A percentile compares a stretch with the other conserved stretches of the same genome.
phyloP scores from a whole-genome alignment of 1,284 basidiomycete species.

The Marasmius oreades region DNA sequence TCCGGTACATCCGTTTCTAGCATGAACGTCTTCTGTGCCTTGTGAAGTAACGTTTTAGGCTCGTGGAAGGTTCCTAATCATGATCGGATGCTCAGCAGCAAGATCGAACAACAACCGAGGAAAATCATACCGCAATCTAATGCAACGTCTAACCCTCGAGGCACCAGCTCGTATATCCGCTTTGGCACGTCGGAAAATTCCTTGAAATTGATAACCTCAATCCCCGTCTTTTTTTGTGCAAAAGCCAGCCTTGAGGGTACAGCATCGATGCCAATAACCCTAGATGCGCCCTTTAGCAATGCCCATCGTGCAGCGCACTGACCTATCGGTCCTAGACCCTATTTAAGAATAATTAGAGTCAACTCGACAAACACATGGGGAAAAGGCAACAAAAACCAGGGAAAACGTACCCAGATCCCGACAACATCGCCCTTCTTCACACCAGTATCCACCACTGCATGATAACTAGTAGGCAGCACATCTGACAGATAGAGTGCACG shows the following conservation, averaged over 20 bases:
- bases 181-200: slow-evolving; percentile 53
- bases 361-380: neutral
- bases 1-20: slow-evolving; percentile 77
- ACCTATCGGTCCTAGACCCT: slow-evolving; percentile 64
- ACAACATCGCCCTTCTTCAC: slow-evolving; percentile 66
- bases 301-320: slow-evolving; percentile 61
- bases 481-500: slow-evolving; percentile 66
- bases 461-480: slow-evolving; percentile 73
- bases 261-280: slow-evolving; percentile 71
- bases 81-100: neutral
- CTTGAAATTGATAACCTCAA: slow-evolving; percentile 67
- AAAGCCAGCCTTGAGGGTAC: slow-evolving; percentile 60
- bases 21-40: slow-evolving; percentile 66
- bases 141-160: slow-evolving; percentile 62
- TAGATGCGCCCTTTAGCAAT: slow-evolving; percentile 64
- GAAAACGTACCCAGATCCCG: slow-evolving; percentile 53
- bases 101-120: neutral
- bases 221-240: slow-evolving; percentile 49
- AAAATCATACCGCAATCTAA: slow-evolving; percentile 45
- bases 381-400: neutral
- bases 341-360: neutral
- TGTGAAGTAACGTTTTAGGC: slow-evolving; percentile 63
- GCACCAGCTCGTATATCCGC: slow-evolving; percentile 58
- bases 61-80: slow-evolving; percentile 61
- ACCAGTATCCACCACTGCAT: slow-evolving; percentile 66